Base-by-base conservation (phyloP, 1,284 basidiomycete species). In the Entoloma clypeatum region DNA sequence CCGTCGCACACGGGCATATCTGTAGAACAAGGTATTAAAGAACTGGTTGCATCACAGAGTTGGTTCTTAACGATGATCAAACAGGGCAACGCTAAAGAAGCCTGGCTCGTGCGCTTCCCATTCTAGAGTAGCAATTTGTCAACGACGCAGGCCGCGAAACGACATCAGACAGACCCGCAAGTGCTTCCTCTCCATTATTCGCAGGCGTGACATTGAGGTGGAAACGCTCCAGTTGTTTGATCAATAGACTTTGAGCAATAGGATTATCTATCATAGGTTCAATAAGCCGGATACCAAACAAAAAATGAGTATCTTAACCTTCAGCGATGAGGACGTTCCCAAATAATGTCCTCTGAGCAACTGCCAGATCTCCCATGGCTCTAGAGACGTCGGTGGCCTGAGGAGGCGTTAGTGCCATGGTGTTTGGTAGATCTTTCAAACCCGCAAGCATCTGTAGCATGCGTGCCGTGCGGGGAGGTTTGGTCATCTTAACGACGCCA, bases 1-100 rank as follows among this genome's bases (percentile, higher is more conserved):
- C 81, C 81, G 50, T 86, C 81, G 49, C 80, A 83, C 41, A 86
- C 68, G 2, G 81, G 81, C 81, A 86, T 86, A 54, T 85, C 81
- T 85, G 43, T 10, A 33, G 5, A 5, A 0, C 16, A 8, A 25
- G 24, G 33, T 33, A 14, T 16, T 5, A 27, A 2, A 18, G 22
- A 30, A 17, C 17, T 28, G 8, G 18, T 16, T n/a, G 18, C 23
- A 40, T 16, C 14, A 10, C 17, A 26, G 25, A 16, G 40, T 31
- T 45, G 11, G 21, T 28, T 17, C 44, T 22, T 56, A 51, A 83
- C 81, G 81, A 58, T 86, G 81, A 54, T 86, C 81, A 50, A 86
- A 86, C 22, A 86, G 53, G 2, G 81, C 81, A 2, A 77, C 70
- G 47, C 73, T 77, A 58, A 82, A 86, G 55, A 74, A 78, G 1